These are phyloP conservation scores for Chaetoceros muelleri DNA, from an alignment of 108 stramenopile genomes.

Conservation along the genomic window DNA sequence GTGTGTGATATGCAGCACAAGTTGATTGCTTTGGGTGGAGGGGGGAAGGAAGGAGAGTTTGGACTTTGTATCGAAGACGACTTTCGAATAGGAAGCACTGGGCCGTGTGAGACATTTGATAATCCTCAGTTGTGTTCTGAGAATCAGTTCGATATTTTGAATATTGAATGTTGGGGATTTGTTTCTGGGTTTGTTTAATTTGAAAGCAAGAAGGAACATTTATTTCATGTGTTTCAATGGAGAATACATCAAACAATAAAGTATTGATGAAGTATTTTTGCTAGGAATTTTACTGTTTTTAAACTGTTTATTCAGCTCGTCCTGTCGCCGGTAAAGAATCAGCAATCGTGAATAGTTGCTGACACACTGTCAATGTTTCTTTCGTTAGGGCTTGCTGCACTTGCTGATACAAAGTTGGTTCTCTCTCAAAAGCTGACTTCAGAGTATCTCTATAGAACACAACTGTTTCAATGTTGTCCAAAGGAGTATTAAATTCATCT, in stretches of 20 bases:
- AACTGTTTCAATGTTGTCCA: constrained; percentile 68
- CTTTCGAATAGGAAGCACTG: constrained; percentile 71
- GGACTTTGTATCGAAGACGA: constrained; percentile 81
- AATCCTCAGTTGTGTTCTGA: constrained; percentile 62
- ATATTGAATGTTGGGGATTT: constrained; percentile 72
- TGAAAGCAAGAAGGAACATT: not conserved
- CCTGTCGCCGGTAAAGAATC: constrained; percentile 40
- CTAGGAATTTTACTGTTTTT: too few relatives aligned
- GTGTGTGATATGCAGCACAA: constrained; percentile 47
- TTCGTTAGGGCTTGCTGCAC: constrained; percentile 61
- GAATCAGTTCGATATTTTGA: constrained; percentile 52
- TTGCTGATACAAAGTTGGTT: constrained; percentile 78
- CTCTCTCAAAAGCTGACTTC: constrained; percentile 55
- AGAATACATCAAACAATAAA: not conserved
- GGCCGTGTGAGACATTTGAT: constrained; percentile 79
- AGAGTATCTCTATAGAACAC: constrained; percentile 65
- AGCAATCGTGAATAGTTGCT: constrained; percentile 59
- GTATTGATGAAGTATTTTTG: too few relatives aligned
- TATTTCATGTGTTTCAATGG: too few relatives aligned
- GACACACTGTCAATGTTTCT: constrained; percentile 46
- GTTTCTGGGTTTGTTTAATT: constrained; percentile 12
- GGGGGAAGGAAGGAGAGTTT: constrained; percentile 77
- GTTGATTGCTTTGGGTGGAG: constrained; percentile 78
- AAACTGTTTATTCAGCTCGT: too few relatives aligned
- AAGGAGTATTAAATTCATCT: constrained; percentile 74